phyloP scores from a whole-genome alignment of 768 basidiomycete genomes.

The Lactarius deliciosus region DNA sequence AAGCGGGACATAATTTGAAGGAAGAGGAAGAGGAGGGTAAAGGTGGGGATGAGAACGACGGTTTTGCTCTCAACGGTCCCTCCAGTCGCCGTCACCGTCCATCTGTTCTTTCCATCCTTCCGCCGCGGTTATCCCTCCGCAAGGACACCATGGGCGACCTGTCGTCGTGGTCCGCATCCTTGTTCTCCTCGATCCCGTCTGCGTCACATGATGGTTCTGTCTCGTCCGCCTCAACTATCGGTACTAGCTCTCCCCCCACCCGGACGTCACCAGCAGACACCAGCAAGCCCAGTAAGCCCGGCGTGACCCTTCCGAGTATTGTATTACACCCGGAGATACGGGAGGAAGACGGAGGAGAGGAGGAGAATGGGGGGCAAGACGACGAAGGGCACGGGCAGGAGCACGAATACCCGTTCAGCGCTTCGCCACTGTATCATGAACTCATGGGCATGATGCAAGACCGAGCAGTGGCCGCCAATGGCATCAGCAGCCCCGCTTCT shows the following conservation, averaged over 20 bases:
- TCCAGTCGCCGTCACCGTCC: slow-evolving; percentile 6
- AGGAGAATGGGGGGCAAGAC: neutral
- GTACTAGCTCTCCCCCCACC: neutral
- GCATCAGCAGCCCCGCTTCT: slow-evolving; percentile 1
- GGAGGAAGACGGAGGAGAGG: slow-evolving; percentile 11
- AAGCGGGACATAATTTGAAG: neutral
- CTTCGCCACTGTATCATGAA: slow-evolving; percentile 29
- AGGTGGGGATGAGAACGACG: neutral
- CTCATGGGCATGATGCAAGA: slow-evolving; percentile 32
- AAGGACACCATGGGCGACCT: slow-evolving; percentile 28
- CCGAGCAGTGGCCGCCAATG: neutral
- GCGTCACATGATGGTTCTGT: slow-evolving; percentile 2
- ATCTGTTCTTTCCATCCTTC: slow-evolving; percentile 24
- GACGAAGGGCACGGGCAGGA: neutral
- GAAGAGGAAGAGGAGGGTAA: neutral
- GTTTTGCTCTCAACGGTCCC: neutral
- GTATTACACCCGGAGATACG: slow-evolving; percentile 13
- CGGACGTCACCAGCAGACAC: neutral
- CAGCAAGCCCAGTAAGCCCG: slow-evolving; percentile 9
- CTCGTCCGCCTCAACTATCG: slow-evolving; percentile 9
- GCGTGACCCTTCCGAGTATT: slow-evolving; percentile 24
- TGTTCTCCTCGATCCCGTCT: slow-evolving; percentile 29
- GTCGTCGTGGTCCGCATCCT: slow-evolving; percentile 29
- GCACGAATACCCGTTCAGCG: slow-evolving; percentile 15
- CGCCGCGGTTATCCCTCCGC: slow-evolving; percentile 29